A percentile compares a stretch with the other conserved stretches of the same genome.
These are phyloP conservation scores for Ustilago tritici DNA, from an alignment of 1,284 basidiomycete species.

Conservation along the genomic window DNA sequence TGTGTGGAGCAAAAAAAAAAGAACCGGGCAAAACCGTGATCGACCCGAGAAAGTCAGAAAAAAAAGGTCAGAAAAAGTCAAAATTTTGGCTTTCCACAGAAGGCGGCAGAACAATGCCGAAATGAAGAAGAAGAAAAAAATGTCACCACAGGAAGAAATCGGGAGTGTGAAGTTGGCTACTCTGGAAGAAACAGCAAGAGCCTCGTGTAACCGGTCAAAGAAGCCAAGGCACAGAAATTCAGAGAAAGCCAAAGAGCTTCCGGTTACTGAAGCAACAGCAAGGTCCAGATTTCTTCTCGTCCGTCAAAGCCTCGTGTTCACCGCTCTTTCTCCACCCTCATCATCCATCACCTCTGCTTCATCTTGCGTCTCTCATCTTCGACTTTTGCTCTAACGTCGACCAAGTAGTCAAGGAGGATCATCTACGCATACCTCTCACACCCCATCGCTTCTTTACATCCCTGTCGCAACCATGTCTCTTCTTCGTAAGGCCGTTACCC, in stretches of 20 bases:
- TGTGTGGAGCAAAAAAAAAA: not conserved
- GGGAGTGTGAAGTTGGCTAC: conserved; percentile 5
- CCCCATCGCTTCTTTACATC: not conserved
- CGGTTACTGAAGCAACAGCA: conserved; percentile 1
- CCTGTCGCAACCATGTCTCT: conserved; percentile 52
- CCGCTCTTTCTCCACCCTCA: conserved; percentile 2
- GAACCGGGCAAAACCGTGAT: conserved; percentile 40
- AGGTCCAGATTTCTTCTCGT: conserved; percentile 1
- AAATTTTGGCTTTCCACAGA: not conserved
- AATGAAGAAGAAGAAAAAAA: conserved; percentile 5
- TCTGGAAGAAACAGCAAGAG: conserved; percentile 7
- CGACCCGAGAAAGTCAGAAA: not conserved
- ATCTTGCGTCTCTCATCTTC: conserved; percentile 22
- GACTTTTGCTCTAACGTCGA: conserved; percentile 10
- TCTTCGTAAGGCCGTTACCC: conserved; percentile 54
- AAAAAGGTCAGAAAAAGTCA: not conserved
- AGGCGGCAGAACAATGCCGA: conserved; percentile 32
- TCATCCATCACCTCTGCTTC: not conserved
- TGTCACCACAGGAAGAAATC: too few relatives aligned
- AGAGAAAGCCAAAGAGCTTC: not conserved
- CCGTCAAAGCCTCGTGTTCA: not conserved
- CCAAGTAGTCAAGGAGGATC: conserved; percentile 22
- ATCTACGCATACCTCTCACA: conserved; percentile 6
- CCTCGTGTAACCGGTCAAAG: not conserved
- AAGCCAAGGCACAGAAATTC: not conserved